Evolutionary conservation across 1,139 yeast species (phyloP).

Genomic region (Pneumocystis canis): DNA sequence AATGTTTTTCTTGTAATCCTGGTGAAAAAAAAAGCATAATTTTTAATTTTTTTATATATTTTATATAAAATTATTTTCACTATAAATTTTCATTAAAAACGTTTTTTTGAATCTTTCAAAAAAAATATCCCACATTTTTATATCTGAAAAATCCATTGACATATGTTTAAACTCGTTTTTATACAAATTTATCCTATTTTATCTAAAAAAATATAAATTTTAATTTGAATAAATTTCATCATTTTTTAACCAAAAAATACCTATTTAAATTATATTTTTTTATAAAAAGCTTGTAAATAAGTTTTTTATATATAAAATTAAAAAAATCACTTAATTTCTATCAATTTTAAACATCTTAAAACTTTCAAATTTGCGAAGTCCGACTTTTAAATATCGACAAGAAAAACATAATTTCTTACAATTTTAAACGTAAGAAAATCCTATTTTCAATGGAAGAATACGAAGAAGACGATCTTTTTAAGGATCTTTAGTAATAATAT

Average conservation of each 20-base stretch:
- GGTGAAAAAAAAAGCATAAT: neutral
- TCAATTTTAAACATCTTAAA: neutral
- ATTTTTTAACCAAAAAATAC: neutral
- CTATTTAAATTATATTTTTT: neutral
- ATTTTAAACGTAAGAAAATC: neutral
- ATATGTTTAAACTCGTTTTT: neutral
- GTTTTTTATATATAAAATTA: no score
- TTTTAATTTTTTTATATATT: neutral
- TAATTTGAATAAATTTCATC: neutral
- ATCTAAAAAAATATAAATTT: neutral
- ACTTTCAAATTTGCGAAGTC: neutral
- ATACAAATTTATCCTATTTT: neutral
- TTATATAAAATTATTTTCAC: neutral
- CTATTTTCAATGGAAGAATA: conserved; percentile 8
- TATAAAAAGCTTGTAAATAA: no score
- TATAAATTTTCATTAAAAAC: neutral
- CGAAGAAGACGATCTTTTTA: conserved; percentile 74
- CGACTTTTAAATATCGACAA: neutral
- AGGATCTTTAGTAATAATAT: conserved; percentile 46
- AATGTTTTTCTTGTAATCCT: neutral
- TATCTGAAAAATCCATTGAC: neutral
- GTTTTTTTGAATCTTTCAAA: neutral
- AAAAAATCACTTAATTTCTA: neutral
- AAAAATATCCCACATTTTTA: neutral
- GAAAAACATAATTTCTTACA: neutral